Base-by-base conservation (phyloP, 2,329 filamentous ascomycete species). In the Calonectria fujianensis region DNA sequence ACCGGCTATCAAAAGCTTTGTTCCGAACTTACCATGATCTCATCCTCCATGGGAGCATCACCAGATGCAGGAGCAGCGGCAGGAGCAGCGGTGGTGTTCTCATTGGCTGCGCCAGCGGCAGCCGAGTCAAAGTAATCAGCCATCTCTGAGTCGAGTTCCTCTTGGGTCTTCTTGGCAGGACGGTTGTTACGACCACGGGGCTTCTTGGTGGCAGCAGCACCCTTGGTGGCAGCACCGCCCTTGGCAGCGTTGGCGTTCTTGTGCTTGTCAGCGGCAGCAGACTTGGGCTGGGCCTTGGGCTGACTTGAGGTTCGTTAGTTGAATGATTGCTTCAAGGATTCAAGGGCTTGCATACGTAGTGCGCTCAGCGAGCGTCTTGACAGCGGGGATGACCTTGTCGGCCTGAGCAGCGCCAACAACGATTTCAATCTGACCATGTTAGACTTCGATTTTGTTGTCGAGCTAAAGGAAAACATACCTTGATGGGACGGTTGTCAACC, bases 141-240 rank as follows among this genome's bases (percentile, higher is more conserved):
- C 97, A 99, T 99, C 85, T 99, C 97, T 6, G 95, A 96, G 85
- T 99, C 97, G 32, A 99, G 92, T 88, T 99, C 96, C 84, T 98
- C 96, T 1, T 94, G 93, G 0, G 96, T 98, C 94, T 98, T 98
- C 88, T 97, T 89, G 82, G 93, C 87, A 79, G 94, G 90, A 81
- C 94, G 91, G 78, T 90, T 88, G 82, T 88, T 93, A 79, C 93
- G 79, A 57, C 59, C 80, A 70, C 77, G 92, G 52, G 90, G 88
- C 84, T 89, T 90, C 85, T 90, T 90, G 80, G 87, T 86, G 77
- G 87, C 87, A 57, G 86, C 88, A 76, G 86, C 88, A 76, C 87
- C 88, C 70, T 87, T 88, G 63, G 86, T 85, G 63, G 84, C 87
- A 64, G 84, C 86, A 11, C 79, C 86, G 10, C 79, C 79, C 78